Evolutionary conservation across 2,329 filamentous ascomycete genomes (phyloP).

Genomic region (Sporothrix humicola): DNA sequence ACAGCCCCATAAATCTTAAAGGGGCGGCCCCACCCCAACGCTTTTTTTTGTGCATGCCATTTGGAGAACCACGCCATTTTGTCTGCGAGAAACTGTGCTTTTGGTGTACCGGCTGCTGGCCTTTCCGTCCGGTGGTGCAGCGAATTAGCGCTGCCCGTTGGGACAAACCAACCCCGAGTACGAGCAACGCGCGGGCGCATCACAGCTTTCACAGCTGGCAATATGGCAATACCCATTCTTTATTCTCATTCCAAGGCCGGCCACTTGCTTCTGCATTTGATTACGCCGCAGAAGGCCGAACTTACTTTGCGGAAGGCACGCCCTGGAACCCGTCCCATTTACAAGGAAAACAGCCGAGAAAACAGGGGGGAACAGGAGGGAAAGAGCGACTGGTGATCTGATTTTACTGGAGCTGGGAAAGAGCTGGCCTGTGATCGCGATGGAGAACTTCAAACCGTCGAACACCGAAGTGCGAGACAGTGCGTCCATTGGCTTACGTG

Average conservation of each 20-base stretch:
- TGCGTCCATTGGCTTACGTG: too few relatives aligned
- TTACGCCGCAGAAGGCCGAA: neutral
- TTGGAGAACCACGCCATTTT: slow-evolving; percentile 36
- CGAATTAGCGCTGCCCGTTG: slow-evolving; percentile 30
- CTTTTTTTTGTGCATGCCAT: slow-evolving; percentile 16
- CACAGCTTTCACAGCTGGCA: neutral
- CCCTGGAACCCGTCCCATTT: slow-evolving; percentile 10
- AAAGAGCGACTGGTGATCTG: slow-evolving; percentile 19
- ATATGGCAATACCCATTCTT: neutral
- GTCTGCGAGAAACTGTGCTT: neutral
- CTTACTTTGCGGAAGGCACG: neutral
- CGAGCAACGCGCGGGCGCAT: slow-evolving; percentile 5
- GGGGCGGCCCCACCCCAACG: slow-evolving; percentile 30
- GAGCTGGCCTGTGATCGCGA: slow-evolving; percentile 4
- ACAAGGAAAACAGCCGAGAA: slow-evolving; percentile 27
- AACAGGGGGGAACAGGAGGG: slow-evolving; percentile 3
- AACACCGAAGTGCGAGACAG: neutral
- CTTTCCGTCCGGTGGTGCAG: slow-evolving; percentile 33
- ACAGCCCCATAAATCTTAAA: slow-evolving; percentile 8
- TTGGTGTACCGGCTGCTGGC: slow-evolving; percentile 28
- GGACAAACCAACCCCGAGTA: slow-evolving; percentile 12
- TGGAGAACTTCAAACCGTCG: too few relatives aligned
- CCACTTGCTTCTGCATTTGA: neutral
- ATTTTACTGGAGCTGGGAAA: slow-evolving; percentile 23
- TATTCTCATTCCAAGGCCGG: neutral